phyloP scores from a whole-genome alignment of 1,284 basidiomycete species.

The Neolentinus lepideus region DNA sequence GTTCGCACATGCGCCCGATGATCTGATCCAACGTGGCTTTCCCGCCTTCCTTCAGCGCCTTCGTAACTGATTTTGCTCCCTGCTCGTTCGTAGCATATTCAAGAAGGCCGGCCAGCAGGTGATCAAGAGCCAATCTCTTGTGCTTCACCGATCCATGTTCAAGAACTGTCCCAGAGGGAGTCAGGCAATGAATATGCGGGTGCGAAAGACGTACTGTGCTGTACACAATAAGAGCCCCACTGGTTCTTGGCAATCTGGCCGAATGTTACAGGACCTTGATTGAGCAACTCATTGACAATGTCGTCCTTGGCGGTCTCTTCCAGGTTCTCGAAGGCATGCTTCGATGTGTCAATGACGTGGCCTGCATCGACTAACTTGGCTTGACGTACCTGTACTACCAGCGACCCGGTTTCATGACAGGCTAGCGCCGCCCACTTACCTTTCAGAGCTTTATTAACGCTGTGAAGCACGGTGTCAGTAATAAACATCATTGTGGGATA shows the following conservation, averaged over 20 bases:
- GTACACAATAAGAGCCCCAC: constrained; percentile 80
- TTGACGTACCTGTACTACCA: constrained; percentile 64
- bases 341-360: constrained; percentile 4
- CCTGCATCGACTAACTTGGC: constrained; percentile 1
- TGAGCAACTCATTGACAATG: constrained; percentile 71
- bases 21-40: constrained; percentile 64
- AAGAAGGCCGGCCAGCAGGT: constrained; percentile 62
- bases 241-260: constrained; percentile 76
- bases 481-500: background rate
- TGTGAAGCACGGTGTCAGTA: constrained; percentile 20
- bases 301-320: constrained; percentile 77
- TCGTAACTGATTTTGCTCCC: constrained; percentile 75
- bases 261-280: constrained; percentile 60
- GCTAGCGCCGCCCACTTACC: constrained; percentile 82
- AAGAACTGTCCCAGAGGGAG: constrained; percentile 41
- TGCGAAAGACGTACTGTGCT: constrained; percentile 54
- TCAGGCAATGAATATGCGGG: constrained; percentile 1
- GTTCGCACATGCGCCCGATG: constrained; percentile 74
- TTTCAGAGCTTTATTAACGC: constrained; percentile 76
- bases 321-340: constrained; percentile 82
- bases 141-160: constrained; percentile 74
- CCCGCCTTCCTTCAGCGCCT: constrained; percentile 77
- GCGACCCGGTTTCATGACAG: constrained; percentile 82
- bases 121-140: constrained; percentile 63
- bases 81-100: constrained; percentile 76